Conservation (phyloP, 176 grass and related monocot species). For the Phoenix roebelenii region DNA sequence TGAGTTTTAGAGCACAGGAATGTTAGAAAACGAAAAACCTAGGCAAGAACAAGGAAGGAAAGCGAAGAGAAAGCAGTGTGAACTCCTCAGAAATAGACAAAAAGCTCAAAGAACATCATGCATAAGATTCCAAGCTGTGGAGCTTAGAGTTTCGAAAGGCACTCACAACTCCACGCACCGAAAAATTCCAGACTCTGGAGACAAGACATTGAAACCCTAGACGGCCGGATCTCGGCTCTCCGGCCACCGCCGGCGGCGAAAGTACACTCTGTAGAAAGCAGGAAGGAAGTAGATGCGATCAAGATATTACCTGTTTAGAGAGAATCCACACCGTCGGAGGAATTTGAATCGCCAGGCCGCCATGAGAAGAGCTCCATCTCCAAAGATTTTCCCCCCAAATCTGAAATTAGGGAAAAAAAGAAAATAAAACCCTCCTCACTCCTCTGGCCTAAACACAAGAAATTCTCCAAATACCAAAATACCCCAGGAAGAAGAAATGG, state of each 20-base stretch:
- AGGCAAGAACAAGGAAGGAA: too few species aligned
- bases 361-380: neutral
- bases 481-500: neutral
- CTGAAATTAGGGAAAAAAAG: neutral
- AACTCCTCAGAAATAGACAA: too few species aligned
- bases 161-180: too few species aligned
- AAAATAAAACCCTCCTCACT: neutral
- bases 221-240: neutral
- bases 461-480: conserved; percentile 9
- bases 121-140: neutral
- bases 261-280: neutral
- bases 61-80: too few species aligned
- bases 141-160: neutral
- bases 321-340: neutral
- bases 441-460: neutral
- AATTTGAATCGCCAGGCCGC: neutral
- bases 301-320: conserved; percentile 5
- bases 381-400: conserved; percentile 5
- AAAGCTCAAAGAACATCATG: too few species aligned
- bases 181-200: too few species aligned
- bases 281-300: neutral
- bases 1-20: too few species aligned
- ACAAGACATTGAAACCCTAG: conserved; percentile 11
- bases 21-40: too few species aligned
- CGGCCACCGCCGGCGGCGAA: neutral